Evolutionary conservation across 768 basidiomycete species (phyloP), one percentile per base, ranked within the genome.

Genomic region (Tricholoma flavovirens): DNA sequence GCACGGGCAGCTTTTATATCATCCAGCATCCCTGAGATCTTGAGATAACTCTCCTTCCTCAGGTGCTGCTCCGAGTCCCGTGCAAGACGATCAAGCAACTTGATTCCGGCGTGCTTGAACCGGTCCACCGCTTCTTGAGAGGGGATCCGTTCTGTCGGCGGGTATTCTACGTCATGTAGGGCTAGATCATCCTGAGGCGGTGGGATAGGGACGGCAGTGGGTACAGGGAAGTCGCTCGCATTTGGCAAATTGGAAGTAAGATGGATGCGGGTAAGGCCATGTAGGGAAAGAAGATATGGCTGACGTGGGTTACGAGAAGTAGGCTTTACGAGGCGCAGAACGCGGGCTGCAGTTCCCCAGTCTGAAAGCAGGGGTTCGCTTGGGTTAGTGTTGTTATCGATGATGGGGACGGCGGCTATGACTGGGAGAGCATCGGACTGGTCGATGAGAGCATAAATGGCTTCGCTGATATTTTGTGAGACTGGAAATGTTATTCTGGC

Each of bases 21-120:
- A 57, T 90, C 88, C 9, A 91, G 74, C 81, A 90, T 86, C 30
- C 72, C 73, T 3, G 85, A 77, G 53, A 90, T 82, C 69, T 85
- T 87, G 63, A 77, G 68, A 71, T 85, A 90, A 6, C 81, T 82
- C 32, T 90, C 89, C 56, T 81, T 81, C 56, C 82, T 75, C 22
- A 77, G 68, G 50, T 78, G 75, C 59, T 79, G 77, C 1, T 73
- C 64, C 0, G 78, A 76, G 59, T 80, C 77, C 33, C 73, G 71
- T 4, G 76, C 76, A 6, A 91, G 79, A 22, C 86, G 76, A 64
- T 90, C 87, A 19, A 93, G 75, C 1, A 93, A 69, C 10, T 81
- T 75, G 19, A 84, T 65, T 0, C 90, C 87, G 9, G 84, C 78
- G 15, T 80, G 76, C 65, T 87, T 87, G 76, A 92, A 92, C 21